These are phyloP conservation scores for Zymoseptoria passerinii DNA, from an alignment of 2,329 filamentous ascomycete genomes.

Conservation along the genomic window DNA sequence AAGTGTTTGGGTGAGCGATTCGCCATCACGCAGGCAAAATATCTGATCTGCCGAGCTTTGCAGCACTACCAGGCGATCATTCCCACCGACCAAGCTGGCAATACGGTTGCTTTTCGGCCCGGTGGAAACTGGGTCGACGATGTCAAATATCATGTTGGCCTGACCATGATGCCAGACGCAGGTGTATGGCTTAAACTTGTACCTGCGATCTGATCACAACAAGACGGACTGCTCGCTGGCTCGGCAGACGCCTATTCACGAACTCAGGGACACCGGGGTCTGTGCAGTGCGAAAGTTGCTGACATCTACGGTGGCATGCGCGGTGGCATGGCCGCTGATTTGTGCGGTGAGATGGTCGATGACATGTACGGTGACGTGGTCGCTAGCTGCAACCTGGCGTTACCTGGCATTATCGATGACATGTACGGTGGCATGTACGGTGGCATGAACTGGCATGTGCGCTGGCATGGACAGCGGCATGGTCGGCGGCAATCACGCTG, in stretches of 20 bases:
- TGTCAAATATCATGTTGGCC: constrained; percentile 4
- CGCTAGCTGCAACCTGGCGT: too few relatives aligned
- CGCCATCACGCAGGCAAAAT: constrained; percentile 3
- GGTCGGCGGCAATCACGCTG: neutral
- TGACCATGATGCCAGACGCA: constrained; percentile 4
- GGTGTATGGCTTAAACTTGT: constrained; percentile 1
- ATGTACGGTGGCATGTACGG: too few relatives aligned
- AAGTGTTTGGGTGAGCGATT: constrained; percentile 2
- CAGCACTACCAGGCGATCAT: constrained; percentile 3
- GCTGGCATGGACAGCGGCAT: too few relatives aligned
- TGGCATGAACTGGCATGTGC: too few relatives aligned
- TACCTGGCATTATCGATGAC: too few relatives aligned
- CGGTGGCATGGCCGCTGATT: too few relatives aligned
- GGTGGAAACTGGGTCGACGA: constrained; percentile 1
- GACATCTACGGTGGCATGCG: too few relatives aligned
- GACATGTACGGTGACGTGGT: too few relatives aligned
- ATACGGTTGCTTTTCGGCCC: neutral
- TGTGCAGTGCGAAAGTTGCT: too few relatives aligned
- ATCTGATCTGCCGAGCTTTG: constrained; percentile 1
- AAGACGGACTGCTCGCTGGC: neutral
- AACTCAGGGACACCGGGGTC: too few relatives aligned
- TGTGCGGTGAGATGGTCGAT: too few relatives aligned
- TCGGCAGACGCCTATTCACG: too few relatives aligned
- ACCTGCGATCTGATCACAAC: neutral
- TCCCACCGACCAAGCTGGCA: neutral